phyloP scores from a whole-genome alignment of 1,139 yeast genomes.

The Saccharomyces hybrid region DNA sequence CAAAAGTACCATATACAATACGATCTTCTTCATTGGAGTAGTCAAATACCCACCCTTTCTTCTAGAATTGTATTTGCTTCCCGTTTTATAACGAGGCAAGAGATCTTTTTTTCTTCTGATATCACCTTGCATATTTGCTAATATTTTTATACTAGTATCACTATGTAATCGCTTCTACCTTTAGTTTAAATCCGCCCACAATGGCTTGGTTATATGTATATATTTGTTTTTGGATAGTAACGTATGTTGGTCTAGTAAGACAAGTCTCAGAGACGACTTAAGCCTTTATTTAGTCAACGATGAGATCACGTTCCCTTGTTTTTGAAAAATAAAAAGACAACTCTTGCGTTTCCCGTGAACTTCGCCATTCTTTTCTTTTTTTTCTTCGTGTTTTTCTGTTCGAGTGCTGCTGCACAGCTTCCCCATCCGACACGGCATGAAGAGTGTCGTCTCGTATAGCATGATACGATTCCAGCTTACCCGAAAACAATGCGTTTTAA shows the following conservation, averaged over 20 bases:
- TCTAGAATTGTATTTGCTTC: slow-evolving; percentile 3
- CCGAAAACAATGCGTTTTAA: neutral
- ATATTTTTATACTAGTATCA: neutral
- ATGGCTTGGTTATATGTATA: neutral
- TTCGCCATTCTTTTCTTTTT: neutral
- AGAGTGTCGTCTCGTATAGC: neutral
- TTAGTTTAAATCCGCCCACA: neutral
- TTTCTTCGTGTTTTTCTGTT: neutral
- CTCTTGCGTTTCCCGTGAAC: neutral
- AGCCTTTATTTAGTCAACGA: neutral
- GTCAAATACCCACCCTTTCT: slow-evolving; percentile 29
- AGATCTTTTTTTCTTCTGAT: slow-evolving; percentile 30
- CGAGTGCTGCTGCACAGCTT: neutral
- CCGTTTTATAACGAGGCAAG: slow-evolving; percentile 26
- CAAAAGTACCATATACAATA: slow-evolving; percentile 34
- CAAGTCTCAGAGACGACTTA: neutral
- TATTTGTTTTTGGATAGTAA: neutral
- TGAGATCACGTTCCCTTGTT: neutral
- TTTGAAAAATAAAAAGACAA: neutral
- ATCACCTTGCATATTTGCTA: slow-evolving; percentile 29
- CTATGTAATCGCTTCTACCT: neutral
- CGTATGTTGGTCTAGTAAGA: neutral
- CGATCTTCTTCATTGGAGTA: slow-evolving; percentile 39
- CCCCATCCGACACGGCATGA: neutral
- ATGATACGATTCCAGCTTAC: neutral